phyloP scores from a whole-genome alignment of 176 grass and related monocot species.

The Triticum timopheevii region DNA sequence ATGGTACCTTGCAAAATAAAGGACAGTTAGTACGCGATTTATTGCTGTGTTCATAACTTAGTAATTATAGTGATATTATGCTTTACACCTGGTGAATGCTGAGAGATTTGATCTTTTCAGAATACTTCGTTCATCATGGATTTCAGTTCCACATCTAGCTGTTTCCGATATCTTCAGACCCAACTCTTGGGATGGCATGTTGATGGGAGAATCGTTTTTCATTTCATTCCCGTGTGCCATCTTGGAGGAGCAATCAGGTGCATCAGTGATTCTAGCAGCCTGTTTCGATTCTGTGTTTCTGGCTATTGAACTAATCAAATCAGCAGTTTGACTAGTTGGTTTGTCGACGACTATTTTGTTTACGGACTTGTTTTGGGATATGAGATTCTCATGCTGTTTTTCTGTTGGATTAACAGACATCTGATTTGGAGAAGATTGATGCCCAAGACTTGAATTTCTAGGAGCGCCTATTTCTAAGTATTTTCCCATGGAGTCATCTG shows the following conservation, averaged over 20 bases:
- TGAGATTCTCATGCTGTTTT: slow-evolving; percentile 29
- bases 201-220: slow-evolving; percentile 22
- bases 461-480: slow-evolving; percentile 84
- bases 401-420: slow-evolving; percentile 47
- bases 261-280: slow-evolving; percentile 18
- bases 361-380: slow-evolving; percentile 39
- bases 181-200: slow-evolving; percentile 55
- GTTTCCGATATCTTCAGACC: slow-evolving; percentile 75
- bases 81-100: slow-evolving; percentile 92
- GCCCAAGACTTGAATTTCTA: slow-evolving; percentile 43
- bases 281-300: slow-evolving; percentile 42
- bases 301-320: slow-evolving; percentile 76
- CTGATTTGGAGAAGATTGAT: slow-evolving; percentile 51
- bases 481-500: slow-evolving; percentile 81
- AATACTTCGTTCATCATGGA: slow-evolving; percentile 61
- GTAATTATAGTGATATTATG: slow-evolving; percentile 59
- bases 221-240: slow-evolving; percentile 52
- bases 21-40: slow-evolving; percentile 61
- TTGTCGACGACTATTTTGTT: slow-evolving; percentile 35
- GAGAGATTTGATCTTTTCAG: slow-evolving; percentile 73
- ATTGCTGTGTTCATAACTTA: slow-evolving; percentile 34
- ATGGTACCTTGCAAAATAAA: slow-evolving; percentile 86
- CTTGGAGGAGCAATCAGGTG: slow-evolving; percentile 43
- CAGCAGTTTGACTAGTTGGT: slow-evolving; percentile 54
- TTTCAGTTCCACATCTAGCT: slow-evolving; percentile 34